Evolutionary conservation across 306 rosid species (phyloP), one percentile per base, ranked within the genome.

Genomic region (Phaseolus lunatus): DNA sequence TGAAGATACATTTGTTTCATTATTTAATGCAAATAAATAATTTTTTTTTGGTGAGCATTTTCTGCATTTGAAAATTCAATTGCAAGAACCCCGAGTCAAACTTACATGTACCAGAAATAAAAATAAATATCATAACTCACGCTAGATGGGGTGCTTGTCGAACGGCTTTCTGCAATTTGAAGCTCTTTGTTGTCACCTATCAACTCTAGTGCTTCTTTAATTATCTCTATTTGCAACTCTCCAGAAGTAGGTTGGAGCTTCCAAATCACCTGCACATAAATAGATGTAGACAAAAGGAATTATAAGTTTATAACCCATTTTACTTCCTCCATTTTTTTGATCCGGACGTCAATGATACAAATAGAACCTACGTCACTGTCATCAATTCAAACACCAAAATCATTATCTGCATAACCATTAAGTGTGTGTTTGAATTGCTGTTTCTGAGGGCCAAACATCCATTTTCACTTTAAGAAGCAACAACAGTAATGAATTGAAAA

Each of bases 151-250:
- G 76, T 56, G 80, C 73, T 52, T 56, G 76, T 64, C 24, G 59
- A 80, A 81, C 69, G 52, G 67, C 45, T 81, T 53, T 66, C 81
- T 54, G 31, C 69, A 70, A 72, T 52, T 22, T 11, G 73, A 81
- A 70, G 76, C 66, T 67, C 82, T 54, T 48, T 67, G 61, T 35
- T 44, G 13, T 65, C 72, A 64, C 45, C 77, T 57, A 75, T 72
- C 18, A 63, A 76, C 84, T 58, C 71, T 67, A 87, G 24, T 59
- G 80, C 81, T 76, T 86, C 87, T 84, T 86, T 86, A 81, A 89
- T 83, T 66, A 84, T 82, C 48, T 72, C 82, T 12, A 78, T 9
- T 81, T 85, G 81, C 58, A 77, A 79, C 86, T 87, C 90, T 69
- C 2, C 82, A 26, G 85, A 53, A 67, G 89, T 78, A 29, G 86